Conservation (phyloP, 2,329 filamentous ascomycete species). For the Sporothrix brasiliensis region DNA sequence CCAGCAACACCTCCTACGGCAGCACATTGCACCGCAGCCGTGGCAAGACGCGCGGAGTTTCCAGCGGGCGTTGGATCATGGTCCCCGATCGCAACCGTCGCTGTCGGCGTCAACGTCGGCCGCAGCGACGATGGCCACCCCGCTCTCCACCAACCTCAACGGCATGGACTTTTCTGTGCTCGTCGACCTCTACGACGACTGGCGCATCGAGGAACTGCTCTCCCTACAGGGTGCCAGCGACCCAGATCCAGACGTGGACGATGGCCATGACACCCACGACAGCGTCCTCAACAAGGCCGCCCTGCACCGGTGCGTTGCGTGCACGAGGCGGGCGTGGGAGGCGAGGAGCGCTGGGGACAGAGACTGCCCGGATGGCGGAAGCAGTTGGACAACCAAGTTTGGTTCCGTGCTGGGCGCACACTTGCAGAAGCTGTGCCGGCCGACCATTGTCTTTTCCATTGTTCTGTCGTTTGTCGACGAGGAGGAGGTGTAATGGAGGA, state of each 20-base stretch:
- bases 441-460: constrained; percentile 33
- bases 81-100: not conserved
- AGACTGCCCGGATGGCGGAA: not conserved
- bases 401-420: constrained; percentile 24
- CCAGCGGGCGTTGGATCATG: not conserved
- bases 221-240: constrained; percentile 9
- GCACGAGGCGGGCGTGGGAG: constrained; percentile 33
- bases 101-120: not conserved
- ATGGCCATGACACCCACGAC: not conserved
- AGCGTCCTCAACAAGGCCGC: constrained; percentile 33
- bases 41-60: constrained; percentile 6
- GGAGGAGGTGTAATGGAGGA: not conserved
- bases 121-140: not conserved
- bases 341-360: constrained; percentile 2
- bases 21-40: constrained; percentile 9
- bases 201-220: constrained; percentile 36
- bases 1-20: constrained; percentile 16
- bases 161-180: constrained; percentile 34
- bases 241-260: no score
- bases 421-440: constrained; percentile 32
- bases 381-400: constrained; percentile 26
- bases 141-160: constrained; percentile 9
- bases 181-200: constrained; percentile 35
- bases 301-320: constrained; percentile 32
- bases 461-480: constrained; percentile 29